These are phyloP conservation scores for Vicia faba DNA, from an alignment of 306 rosid species.

Conservation along the genomic window DNA sequence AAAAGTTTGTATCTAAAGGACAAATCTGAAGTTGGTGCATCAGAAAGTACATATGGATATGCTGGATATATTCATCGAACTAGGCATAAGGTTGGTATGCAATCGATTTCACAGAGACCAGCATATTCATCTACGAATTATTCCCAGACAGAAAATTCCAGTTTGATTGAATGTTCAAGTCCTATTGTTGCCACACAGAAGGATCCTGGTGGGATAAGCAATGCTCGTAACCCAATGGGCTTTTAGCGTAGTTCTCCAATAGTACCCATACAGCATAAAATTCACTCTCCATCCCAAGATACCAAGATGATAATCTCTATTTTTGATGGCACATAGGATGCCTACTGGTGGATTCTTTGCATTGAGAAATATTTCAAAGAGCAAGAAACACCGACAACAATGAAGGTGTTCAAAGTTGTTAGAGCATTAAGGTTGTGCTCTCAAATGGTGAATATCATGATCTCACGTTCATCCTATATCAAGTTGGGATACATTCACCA, in stretches of 20 bases:
- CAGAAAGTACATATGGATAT: slow-evolving; percentile 63
- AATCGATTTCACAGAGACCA: slow-evolving; percentile 50
- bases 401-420: no score
- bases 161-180: slow-evolving; percentile 44
- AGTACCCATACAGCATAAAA: slow-evolving; percentile 65
- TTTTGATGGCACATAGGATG: no score
- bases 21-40: slow-evolving; percentile 48
- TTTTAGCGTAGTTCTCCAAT: slow-evolving; percentile 48
- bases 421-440: no score
- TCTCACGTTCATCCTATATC: no score
- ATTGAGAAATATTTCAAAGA: no score
- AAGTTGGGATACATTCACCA: no score
- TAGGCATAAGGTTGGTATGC: slow-evolving; percentile 52
- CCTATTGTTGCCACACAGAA: slow-evolving; percentile 43
- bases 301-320: no score
- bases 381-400: no score
- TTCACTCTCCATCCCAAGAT: no score
- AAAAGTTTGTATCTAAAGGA: slow-evolving; percentile 53
- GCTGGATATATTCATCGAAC: slow-evolving; percentile 71
- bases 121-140: slow-evolving; percentile 43
- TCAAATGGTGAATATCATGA: no score
- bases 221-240: slow-evolving; percentile 40
- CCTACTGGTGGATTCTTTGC: no score
- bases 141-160: slow-evolving; percentile 43
- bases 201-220: slow-evolving; percentile 48